These are phyloP conservation scores for Hypomontagnella monticulosa DNA, from an alignment of 495 filamentous ascomycete species.

Conservation along the genomic window DNA sequence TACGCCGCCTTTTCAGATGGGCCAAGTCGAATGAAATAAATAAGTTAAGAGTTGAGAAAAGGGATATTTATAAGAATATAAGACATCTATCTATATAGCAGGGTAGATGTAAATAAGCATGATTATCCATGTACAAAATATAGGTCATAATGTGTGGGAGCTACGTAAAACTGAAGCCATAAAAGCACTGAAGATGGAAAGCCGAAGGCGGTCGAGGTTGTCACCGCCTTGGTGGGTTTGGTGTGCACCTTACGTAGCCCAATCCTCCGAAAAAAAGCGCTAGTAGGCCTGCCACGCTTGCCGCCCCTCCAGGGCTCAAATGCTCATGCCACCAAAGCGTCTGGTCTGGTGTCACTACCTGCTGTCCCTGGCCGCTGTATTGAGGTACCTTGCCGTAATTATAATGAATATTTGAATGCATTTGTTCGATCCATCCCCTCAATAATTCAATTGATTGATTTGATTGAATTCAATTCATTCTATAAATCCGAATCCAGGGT, in stretches of 20 bases:
- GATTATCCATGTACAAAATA: background rate
- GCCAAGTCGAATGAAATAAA: no score
- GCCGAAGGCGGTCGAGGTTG: slow-evolving; percentile 31
- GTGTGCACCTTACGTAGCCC: slow-evolving; percentile 7
- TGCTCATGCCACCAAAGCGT: no score
- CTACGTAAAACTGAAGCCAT: background rate
- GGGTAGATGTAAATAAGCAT: background rate
- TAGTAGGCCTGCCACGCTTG: slow-evolving; percentile 17
- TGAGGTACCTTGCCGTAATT: no score
- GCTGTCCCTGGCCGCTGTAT: no score
- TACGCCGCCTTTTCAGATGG: no score
- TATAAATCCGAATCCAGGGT: slow-evolving; percentile 19
- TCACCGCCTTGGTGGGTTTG: slow-evolving; percentile 26
- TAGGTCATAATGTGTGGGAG: background rate
- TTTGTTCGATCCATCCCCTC: background rate
- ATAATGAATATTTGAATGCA: no score
- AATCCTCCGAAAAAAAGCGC: background rate
- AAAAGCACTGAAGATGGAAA: slow-evolving; percentile 27
- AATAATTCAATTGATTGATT: slow-evolving; percentile 5
- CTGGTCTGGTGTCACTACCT: no score
- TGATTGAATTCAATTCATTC: no score
- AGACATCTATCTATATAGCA: no score
- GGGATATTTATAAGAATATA: no score
- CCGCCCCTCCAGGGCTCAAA: slow-evolving; percentile 1
- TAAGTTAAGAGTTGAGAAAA: no score